Percentiles rank a stretch among this genome's conserved stretches.
Conservation (phyloP, 2,329 filamentous ascomycete species). For the Colletotrichum eleusines region DNA sequence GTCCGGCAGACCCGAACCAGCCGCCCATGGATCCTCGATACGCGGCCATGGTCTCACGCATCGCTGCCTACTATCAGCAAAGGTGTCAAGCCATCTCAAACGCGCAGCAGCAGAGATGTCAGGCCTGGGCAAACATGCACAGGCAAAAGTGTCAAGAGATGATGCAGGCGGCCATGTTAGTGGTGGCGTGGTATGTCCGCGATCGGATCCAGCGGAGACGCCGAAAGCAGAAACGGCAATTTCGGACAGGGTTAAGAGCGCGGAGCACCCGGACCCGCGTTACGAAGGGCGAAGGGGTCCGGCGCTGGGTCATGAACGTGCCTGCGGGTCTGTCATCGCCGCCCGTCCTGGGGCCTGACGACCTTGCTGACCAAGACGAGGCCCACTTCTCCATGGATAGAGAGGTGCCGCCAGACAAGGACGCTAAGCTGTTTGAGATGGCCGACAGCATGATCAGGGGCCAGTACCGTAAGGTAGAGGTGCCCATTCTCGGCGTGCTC, state of each 20-base stretch:
- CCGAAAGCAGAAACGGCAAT: conserved; percentile 55
- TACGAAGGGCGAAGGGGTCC: conserved; percentile 55
- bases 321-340: conserved; percentile 52
- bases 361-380: conserved; percentile 54
- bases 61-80: conserved; percentile 63
- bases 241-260: conserved; percentile 55
- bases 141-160: conserved; percentile 62
- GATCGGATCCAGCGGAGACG: conserved; percentile 60
- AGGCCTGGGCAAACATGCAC: conserved; percentile 61
- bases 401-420: conserved; percentile 55
- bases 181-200: conserved; percentile 63
- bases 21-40: conserved; percentile 55
- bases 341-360: conserved; percentile 45
- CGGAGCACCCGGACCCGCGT: conserved; percentile 51
- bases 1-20: conserved; percentile 28
- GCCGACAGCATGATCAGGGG: conserved; percentile 62
- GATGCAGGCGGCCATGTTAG: conserved; percentile 62
- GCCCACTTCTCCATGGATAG: conserved; percentile 56
- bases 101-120: conserved; percentile 61
- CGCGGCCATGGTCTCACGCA: conserved; percentile 60
- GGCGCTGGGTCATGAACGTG: conserved; percentile 58
- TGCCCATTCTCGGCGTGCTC: conserved; percentile 59
- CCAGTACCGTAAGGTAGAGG: conserved; percentile 59
- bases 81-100: conserved; percentile 60
- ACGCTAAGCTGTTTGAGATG: conserved; percentile 57